Evolutionary conservation across 1,139 yeast genomes (phyloP).

Genomic region (Pichia sp.): DNA sequence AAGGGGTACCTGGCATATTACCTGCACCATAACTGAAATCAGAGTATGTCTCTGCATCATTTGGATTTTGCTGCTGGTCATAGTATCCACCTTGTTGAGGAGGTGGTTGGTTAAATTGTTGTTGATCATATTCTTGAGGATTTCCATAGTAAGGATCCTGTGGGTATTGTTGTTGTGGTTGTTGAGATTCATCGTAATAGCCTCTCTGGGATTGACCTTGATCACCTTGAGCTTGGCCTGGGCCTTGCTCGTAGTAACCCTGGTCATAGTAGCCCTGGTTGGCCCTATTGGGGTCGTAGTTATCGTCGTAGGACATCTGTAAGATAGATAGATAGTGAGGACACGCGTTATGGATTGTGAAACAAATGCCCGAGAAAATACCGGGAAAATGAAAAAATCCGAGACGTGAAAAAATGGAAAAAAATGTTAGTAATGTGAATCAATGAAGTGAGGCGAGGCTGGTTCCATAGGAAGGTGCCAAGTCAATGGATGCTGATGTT

Average conservation of each 20-base stretch:
- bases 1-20: conserved; percentile 64
- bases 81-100: conserved; percentile 29
- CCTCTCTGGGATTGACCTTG: conserved; percentile 12
- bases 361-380: too few relatives aligned
- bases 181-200: conserved; percentile 30
- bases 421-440: too few relatives aligned
- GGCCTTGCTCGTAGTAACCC: conserved; percentile 21
- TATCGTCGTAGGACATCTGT: conserved; percentile 32
- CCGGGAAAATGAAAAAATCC: too few relatives aligned
- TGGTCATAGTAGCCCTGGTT: conserved; percentile 33
- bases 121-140: conserved; percentile 25
- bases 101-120: conserved; percentile 5
- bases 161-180: conserved; percentile 1
- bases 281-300: conserved; percentile 27
- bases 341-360: neutral
- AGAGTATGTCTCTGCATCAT: conserved; percentile 69
- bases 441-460: too few relatives aligned
- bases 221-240: conserved; percentile 27
- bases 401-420: too few relatives aligned
- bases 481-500: too few relatives aligned
- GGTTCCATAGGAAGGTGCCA: too few relatives aligned
- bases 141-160: conserved; percentile 20
- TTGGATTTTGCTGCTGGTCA: conserved; percentile 46
- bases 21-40: conserved; percentile 63
- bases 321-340: neutral